These are phyloP conservation scores for Sporothrix luriei DNA, from an alignment of 2,329 filamentous ascomycete species.

Conservation along the genomic window DNA sequence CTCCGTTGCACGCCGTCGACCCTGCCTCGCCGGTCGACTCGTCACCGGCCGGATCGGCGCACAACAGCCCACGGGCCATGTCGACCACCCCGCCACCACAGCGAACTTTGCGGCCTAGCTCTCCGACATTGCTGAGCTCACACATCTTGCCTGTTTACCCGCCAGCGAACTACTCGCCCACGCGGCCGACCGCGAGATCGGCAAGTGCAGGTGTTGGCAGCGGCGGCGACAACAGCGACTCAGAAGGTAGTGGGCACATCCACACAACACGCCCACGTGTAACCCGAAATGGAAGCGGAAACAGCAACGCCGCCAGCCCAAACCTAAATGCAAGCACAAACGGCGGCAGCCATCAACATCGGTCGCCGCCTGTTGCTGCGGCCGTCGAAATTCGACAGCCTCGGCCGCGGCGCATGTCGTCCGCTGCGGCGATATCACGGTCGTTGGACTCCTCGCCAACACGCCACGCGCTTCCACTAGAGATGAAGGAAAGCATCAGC, in stretches of 20 bases:
- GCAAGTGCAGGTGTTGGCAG: slow-evolving; percentile 9
- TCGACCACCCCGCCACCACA: slow-evolving; percentile 71
- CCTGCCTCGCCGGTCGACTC: slow-evolving; percentile 46
- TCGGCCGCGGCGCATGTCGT: slow-evolving; percentile 52
- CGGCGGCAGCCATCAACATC: slow-evolving; percentile 34
- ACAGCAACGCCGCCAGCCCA: slow-evolving; percentile 22
- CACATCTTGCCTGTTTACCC: slow-evolving; percentile 74
- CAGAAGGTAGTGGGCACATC: slow-evolving; percentile 30
- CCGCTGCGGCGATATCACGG: slow-evolving; percentile 46
- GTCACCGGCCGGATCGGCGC: slow-evolving; percentile 67
- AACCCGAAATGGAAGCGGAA: background rate
- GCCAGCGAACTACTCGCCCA: slow-evolving; percentile 73
- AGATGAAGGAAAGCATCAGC: slow-evolving; percentile 85
- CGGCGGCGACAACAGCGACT: slow-evolving; percentile 51
- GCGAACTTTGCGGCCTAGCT: slow-evolving; percentile 61
- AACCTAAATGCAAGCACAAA: slow-evolving; percentile 44
- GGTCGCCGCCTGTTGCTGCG: slow-evolving; percentile 37
- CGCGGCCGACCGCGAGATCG: slow-evolving; percentile 41
- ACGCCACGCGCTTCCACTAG: slow-evolving; percentile 67
- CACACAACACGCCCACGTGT: slow-evolving; percentile 38
- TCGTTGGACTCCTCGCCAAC: slow-evolving; percentile 70
- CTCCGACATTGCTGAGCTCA: slow-evolving; percentile 68
- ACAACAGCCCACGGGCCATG: slow-evolving; percentile 67
- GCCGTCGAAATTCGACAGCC: slow-evolving; percentile 57
- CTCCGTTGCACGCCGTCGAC: slow-evolving; percentile 38